Evolutionary conservation across 179 eudicot genomes (phyloP), one percentile per base, ranked within the genome.

Genomic region (Corrigiola litoralis): DNA sequence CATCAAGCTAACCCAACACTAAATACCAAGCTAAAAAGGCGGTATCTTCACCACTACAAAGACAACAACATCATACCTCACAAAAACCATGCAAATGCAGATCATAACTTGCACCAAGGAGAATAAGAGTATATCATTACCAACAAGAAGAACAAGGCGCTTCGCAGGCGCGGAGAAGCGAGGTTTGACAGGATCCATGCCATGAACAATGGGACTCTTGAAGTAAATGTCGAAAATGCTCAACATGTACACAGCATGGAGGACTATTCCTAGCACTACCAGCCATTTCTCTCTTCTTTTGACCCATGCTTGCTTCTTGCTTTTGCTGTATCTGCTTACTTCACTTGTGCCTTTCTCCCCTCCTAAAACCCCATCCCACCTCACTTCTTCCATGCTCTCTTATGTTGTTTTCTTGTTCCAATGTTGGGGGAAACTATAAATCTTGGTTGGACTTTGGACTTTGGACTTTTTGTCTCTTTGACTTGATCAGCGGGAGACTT

Each of bases 161-260:
- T 87, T 90, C 23, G 96, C 97, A 16, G 98, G 95, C 13, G 89
- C 72, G 4, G 79, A 34, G 56, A 87, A 84, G 31, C 94, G 87
- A 24, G 98, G 98, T 17, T 65, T 38, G 50, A 90, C 97, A 13
- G 89, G 98, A 53, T 92, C 89, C 98, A 92, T 92, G 82, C 97
- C 97, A 68, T 90, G 98, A 65, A 92, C 98, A 61, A 92, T 92
- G 0, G 98, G 98, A 42, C 90, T 69, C 69, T 87, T 92, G 88
- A 92, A 92, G 67, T 90, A 92, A 24, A 92, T 92, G 63, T 92
- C 98, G 76, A 92, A 92, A 46, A 92, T 92, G 82, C 98, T 90
- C 62, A 90, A 72, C 98, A 92, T 90, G 66, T 92, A 92, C 16
- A 90, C 87, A 52, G 94, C 95, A 65, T 92, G 98, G 18, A 92